These are phyloP conservation scores for Protea cynaroides DNA, from an alignment of 164 flowering plant genomes.

Conservation along the genomic window DNA sequence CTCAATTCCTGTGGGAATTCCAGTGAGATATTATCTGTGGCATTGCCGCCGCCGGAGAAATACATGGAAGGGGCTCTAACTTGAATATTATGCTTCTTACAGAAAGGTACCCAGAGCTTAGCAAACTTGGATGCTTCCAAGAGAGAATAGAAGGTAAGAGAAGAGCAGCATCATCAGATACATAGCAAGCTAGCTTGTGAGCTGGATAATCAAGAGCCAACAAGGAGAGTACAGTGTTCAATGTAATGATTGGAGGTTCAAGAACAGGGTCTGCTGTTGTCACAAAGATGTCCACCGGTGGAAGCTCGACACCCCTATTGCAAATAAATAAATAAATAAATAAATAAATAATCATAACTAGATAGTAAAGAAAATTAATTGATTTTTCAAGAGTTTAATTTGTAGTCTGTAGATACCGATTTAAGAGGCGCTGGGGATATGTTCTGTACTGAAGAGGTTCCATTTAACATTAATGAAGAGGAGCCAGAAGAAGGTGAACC, in stretches of 20 bases:
- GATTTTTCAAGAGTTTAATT: too few species aligned
- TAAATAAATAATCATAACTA: too few species aligned
- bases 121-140: slow-evolving; percentile 44
- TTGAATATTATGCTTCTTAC: slow-evolving; percentile 43
- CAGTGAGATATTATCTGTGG: background rate
- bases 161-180: slow-evolving; percentile 63
- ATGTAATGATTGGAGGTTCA: slow-evolving; percentile 56
- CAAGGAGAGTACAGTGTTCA: slow-evolving; percentile 59
- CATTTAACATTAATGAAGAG: slow-evolving; percentile 32
- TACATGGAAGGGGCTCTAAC: slow-evolving; percentile 57
- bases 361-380: background rate
- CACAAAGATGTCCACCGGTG: slow-evolving; percentile 61
- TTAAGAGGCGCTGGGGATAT: slow-evolving; percentile 35
- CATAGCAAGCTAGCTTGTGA: slow-evolving; percentile 60
- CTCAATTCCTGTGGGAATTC: slow-evolving; percentile 41
- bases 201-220: slow-evolving; percentile 60
- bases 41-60: slow-evolving; percentile 13
- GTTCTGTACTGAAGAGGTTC: slow-evolving; percentile 31
- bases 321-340: too few species aligned
- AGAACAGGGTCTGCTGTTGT: slow-evolving; percentile 60
- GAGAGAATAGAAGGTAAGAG: slow-evolving; percentile 50
- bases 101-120: slow-evolving; percentile 61
- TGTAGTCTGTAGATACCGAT: slow-evolving; percentile 21
- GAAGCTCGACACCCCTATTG: slow-evolving; percentile 36
- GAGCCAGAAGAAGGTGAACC: slow-evolving; percentile 46